These are phyloP conservation scores for Cucurbita moschata DNA, from an alignment of 306 rosid species.

Conservation along the genomic window DNA sequence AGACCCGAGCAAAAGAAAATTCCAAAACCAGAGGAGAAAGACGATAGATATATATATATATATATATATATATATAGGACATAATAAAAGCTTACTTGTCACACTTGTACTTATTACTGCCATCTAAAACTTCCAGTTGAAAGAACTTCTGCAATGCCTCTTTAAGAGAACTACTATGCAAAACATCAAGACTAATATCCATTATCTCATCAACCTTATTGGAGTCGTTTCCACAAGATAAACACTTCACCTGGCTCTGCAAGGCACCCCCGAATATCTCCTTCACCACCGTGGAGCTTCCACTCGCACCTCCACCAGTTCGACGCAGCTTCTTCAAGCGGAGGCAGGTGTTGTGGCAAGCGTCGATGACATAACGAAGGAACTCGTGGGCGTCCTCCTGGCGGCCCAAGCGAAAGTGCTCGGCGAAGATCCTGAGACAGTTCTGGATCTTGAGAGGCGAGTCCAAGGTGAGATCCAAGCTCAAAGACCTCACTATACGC, in stretches of 20 bases:
- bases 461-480: conserved; percentile 51
- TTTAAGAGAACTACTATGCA: conserved; percentile 77
- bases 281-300: conserved; percentile 43
- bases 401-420: conserved; percentile 65
- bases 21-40: neutral
- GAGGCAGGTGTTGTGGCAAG: conserved; percentile 87
- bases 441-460: conserved; percentile 62
- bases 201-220: conserved; percentile 97
- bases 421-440: conserved; percentile 62
- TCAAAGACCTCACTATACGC: conserved; percentile 61
- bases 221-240: conserved; percentile 78
- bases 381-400: conserved; percentile 99
- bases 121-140: conserved; percentile 87
- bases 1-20: neutral
- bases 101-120: conserved; percentile 86
- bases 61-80: no score
- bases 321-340: conserved; percentile 70
- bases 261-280: conserved; percentile 90
- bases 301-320: conserved; percentile 9
- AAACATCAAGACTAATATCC: conserved; percentile 97
- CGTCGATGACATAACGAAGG: conserved; percentile 80
- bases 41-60: neutral
- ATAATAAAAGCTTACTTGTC: conserved; percentile 44
- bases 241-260: conserved; percentile 99
- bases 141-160: conserved; percentile 81